Evolutionary conservation across 176 grass and related monocot genomes (phyloP).

Genomic region (Oryza rufipogon): DNA sequence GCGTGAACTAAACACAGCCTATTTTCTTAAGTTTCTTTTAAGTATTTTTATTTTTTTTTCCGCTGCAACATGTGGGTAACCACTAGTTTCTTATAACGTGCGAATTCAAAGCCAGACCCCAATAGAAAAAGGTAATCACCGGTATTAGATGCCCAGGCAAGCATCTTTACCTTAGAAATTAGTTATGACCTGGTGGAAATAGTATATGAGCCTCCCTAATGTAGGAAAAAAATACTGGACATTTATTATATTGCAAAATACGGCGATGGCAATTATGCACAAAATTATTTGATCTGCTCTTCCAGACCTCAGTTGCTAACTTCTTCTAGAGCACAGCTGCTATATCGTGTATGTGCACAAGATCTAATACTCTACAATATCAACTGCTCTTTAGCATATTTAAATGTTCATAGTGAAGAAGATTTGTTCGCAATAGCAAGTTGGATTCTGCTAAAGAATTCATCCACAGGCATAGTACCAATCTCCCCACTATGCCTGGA

Average conservation of each 20-base stretch:
- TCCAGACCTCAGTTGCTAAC: neutral
- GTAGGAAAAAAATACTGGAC: neutral
- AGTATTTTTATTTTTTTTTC: too few relatives aligned
- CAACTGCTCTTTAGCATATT: neutral
- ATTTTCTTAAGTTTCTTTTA: too few relatives aligned
- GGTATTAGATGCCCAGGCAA: too few relatives aligned
- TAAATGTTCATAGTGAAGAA: conserved; percentile 28
- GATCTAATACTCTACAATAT: conserved; percentile 3
- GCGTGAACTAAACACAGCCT: too few relatives aligned
- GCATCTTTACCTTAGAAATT: too few relatives aligned
- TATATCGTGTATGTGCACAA: conserved; percentile 8
- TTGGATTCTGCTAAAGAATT: conserved; percentile 59
- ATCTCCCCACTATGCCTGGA: conserved; percentile 80
- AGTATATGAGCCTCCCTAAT: neutral
- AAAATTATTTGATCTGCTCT: conserved; percentile 21
- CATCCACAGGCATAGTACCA: conserved; percentile 67
- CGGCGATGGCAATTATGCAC: neutral
- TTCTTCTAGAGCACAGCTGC: neutral
- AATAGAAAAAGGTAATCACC: too few relatives aligned
- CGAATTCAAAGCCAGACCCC: too few relatives aligned
- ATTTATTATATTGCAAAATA: neutral
- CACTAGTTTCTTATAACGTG: too few relatives aligned
- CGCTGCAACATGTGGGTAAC: too few relatives aligned
- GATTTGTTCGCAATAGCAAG: conserved; percentile 53
- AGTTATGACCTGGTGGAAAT: too few relatives aligned